These are phyloP conservation scores for Hydnomerulius pinastri DNA, from an alignment of 768 basidiomycete genomes.

Conservation along the genomic window DNA sequence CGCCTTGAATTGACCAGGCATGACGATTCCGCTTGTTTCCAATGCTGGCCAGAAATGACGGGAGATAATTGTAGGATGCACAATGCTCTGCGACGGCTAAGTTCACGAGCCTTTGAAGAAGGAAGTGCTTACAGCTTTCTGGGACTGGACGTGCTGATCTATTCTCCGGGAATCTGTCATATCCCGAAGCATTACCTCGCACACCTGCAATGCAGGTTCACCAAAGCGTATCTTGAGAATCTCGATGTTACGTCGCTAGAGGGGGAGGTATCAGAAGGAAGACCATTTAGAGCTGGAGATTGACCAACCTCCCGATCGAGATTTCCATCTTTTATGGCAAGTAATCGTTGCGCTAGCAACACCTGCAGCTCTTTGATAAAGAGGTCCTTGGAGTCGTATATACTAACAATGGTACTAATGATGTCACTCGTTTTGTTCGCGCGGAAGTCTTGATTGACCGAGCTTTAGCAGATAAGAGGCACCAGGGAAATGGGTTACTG, in stretches of 20 bases:
- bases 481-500: slow-evolving; percentile 16
- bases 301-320: slow-evolving; percentile 61
- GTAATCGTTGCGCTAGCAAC: slow-evolving; percentile 81
- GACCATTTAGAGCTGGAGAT: not conserved
- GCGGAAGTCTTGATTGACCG: slow-evolving; percentile 68
- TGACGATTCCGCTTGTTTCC: slow-evolving; percentile 66
- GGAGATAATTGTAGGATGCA: slow-evolving; percentile 92
- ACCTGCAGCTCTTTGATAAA: slow-evolving; percentile 96
- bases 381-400: slow-evolving; percentile 95
- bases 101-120: not conserved
- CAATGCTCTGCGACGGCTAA: slow-evolving; percentile 49
- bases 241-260: slow-evolving; percentile 87
- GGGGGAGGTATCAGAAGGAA: slow-evolving; percentile 7
- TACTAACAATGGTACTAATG: slow-evolving; percentile 94
- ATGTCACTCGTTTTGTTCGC: slow-evolving; percentile 91
- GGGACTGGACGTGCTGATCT: slow-evolving; percentile 83
- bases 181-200: slow-evolving; percentile 98
- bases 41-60: slow-evolving; percentile 94
- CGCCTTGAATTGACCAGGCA: slow-evolving; percentile 87
- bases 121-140: slow-evolving; percentile 53
- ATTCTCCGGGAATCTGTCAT: slow-evolving; percentile 93
- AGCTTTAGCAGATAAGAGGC: not conserved
- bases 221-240: slow-evolving; percentile 96
- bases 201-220: slow-evolving; percentile 88
- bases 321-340: slow-evolving; percentile 79